Evolutionary conservation across 2,329 filamentous ascomycete species (phyloP).

Genomic region (Trichoderma sp.): DNA sequence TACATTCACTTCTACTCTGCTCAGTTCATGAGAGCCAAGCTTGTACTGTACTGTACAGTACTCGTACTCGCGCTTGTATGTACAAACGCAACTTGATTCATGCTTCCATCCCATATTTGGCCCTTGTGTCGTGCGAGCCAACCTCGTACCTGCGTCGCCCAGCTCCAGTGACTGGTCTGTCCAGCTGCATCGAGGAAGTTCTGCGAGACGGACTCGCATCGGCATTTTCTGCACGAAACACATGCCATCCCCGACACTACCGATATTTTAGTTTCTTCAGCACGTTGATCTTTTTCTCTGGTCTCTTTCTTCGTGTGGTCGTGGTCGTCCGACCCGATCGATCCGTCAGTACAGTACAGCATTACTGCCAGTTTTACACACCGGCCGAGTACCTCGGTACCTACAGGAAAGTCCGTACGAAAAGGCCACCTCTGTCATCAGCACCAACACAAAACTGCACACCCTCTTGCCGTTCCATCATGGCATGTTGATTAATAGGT

Average conservation of each 20-base stretch:
- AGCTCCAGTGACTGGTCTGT: background rate
- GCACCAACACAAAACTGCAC: background rate
- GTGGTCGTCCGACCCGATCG: background rate
- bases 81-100: no score
- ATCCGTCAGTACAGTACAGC: background rate
- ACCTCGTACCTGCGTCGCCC: conserved; percentile 13
- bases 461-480: background rate
- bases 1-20: background rate
- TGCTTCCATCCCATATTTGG: background rate
- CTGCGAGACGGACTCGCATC: background rate
- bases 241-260: background rate
- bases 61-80: background rate
- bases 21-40: background rate
- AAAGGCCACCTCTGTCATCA: background rate
- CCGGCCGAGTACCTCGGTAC: background rate
- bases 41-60: background rate
- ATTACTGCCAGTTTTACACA: background rate
- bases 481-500: background rate
- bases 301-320: background rate
- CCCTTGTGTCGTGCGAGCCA: conserved; percentile 6
- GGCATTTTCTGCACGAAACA: background rate
- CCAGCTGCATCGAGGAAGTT: background rate
- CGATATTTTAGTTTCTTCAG: background rate
- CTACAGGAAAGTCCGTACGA: background rate
- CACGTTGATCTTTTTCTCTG: background rate